Conservation (phyloP, 176 grass and related monocot genomes). For the sorghum (Sorghum bicolor) region Sorghum_bicolor_NCBIv3 NC_012879.2:49713001-49713500, state of each 20-base stretch:
- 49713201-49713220: conserved; percentile 10
- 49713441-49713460: not conserved
- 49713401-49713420: not conserved
- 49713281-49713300: too few relatives aligned
- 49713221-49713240: conserved; percentile 16
- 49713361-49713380: too few relatives aligned
- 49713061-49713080: conserved; percentile 41
- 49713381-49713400: not conserved
- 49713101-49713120: conserved; percentile 22
- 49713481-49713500: not conserved
- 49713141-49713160: conserved; percentile 34
- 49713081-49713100: conserved; percentile 40
- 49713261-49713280: too few relatives aligned
- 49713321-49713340: too few relatives aligned
- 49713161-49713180: conserved; percentile 21
- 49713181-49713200: conserved; percentile 3
- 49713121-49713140: conserved; percentile 17
- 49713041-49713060: conserved; percentile 10
- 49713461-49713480: not conserved
- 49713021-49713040: conserved; percentile 27
- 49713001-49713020: conserved; percentile 18
- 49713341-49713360: too few relatives aligned
- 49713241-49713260: not conserved
- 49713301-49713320: too few relatives aligned
- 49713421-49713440: not conserved